Evolutionary conservation across 1,284 basidiomycete genomes (phyloP).

Genomic region (Tilletia indica): DNA sequence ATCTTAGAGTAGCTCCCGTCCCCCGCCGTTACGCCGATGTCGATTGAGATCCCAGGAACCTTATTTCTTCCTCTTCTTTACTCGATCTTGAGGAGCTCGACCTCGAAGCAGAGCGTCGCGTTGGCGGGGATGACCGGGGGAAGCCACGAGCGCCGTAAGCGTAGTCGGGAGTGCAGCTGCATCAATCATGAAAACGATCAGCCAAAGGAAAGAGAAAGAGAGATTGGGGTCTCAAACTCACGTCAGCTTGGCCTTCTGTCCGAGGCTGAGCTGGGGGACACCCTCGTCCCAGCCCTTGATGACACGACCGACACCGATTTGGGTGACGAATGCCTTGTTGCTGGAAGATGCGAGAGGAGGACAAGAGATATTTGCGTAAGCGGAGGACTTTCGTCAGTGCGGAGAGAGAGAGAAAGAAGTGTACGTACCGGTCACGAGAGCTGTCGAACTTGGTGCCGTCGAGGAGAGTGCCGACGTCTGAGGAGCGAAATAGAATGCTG

Average conservation of each 20-base stretch:
- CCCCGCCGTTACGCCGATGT: no score
- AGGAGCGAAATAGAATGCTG: background rate
- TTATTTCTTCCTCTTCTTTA: background rate
- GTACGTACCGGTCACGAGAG: constrained; percentile 10
- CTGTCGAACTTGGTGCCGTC: constrained; percentile 17
- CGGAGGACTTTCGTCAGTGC: background rate
- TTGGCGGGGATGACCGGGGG: constrained; percentile 57
- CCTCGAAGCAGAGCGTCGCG: constrained; percentile 50
- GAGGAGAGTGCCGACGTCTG: constrained; percentile 8
- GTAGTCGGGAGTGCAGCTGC: constrained; percentile 54
- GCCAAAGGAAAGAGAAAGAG: constrained; percentile 28
- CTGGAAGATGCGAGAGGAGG: background rate
- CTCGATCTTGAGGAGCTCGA: constrained; percentile 59
- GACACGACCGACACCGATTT: constrained; percentile 55
- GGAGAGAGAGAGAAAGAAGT: background rate
- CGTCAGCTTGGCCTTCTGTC: constrained; percentile 54
- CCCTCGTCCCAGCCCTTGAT: constrained; percentile 59
- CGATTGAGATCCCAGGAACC: no score
- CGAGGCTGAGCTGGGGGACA: constrained; percentile 57
- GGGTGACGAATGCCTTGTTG: constrained; percentile 36
- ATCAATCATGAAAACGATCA: background rate
- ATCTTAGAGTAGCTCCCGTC: no score
- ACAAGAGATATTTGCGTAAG: background rate
- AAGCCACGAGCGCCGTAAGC: constrained; percentile 50
- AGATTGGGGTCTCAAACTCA: background rate